Evolutionary conservation across 345 rosid species (phyloP).

Genomic region (Salix arbutifolia): DNA sequence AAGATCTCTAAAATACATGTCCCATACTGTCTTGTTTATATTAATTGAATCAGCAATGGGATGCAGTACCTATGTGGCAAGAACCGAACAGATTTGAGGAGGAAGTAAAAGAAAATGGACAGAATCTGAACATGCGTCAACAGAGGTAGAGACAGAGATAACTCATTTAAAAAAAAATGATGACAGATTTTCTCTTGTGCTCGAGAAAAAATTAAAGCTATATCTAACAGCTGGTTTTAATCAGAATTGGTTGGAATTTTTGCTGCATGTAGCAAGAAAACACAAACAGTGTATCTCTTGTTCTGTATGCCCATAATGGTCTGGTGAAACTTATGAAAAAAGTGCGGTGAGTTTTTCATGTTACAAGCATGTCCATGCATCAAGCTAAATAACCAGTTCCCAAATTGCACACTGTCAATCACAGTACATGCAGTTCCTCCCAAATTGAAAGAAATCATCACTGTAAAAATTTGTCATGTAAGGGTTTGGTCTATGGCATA

Average conservation of each 20-base stretch:
- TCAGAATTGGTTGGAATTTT: neutral
- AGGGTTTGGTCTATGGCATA: neutral
- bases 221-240: neutral
- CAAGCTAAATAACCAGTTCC: neutral
- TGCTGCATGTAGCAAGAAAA: neutral
- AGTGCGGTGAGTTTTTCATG: neutral
- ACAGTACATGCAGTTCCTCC: neutral
- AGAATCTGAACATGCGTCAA: neutral
- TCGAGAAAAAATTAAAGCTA: neutral
- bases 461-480: neutral
- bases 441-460: neutral
- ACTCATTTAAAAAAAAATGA: neutral
- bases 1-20: constrained; percentile 77
- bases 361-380: neutral
- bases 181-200: neutral
- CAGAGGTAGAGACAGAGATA: neutral
- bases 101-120: neutral
- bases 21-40: constrained; percentile 71
- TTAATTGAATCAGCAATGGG: constrained; percentile 66
- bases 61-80: constrained; percentile 59
- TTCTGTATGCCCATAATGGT: neutral
- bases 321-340: neutral
- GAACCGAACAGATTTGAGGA: neutral
- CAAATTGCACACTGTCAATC: neutral
- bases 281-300: neutral